A percentile compares a stretch with the other conserved stretches of the same genome.
Conservation (phyloP, 2,329 filamentous ascomycete species). For the Falciphora oryzae region DNA sequence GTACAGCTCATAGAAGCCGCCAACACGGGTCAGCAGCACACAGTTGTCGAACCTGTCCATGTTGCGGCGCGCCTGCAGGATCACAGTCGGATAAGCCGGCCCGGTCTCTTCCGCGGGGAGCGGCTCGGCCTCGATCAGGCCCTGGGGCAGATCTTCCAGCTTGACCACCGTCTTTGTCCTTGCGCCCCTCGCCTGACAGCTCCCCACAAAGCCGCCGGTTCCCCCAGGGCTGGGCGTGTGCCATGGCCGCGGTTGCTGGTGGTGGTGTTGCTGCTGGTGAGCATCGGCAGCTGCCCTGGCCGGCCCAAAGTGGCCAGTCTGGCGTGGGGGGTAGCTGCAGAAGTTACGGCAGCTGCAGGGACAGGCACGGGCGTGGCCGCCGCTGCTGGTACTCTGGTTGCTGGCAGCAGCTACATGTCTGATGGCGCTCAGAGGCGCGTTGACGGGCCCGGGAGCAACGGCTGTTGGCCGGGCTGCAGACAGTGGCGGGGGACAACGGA, state of each 20-base stretch:
- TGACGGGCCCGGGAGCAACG: background rate
- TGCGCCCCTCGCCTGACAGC: conserved; percentile 1
- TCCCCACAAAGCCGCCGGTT: background rate
- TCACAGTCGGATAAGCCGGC: conserved; percentile 73
- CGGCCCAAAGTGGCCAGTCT: background rate
- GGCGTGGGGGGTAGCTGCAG: background rate
- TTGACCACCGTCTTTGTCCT: conserved; percentile 32
- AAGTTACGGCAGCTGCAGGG: background rate
- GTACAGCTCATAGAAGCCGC: conserved; percentile 96
- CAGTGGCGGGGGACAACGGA: conserved; percentile 10
- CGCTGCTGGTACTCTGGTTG: background rate
- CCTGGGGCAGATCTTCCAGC: conserved; percentile 54
- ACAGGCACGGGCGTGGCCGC: too few relatives aligned
- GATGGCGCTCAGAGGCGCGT: background rate
- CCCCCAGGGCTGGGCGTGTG: background rate
- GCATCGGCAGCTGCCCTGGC: background rate
- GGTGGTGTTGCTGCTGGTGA: background rate
- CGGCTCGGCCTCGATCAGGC: conserved; percentile 35
- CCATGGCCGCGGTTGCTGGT: background rate
- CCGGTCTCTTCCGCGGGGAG: conserved; percentile 32
- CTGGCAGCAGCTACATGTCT: background rate
- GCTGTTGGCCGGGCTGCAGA: background rate
- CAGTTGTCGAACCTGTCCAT: conserved; percentile 90
- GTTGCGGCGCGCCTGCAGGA: conserved; percentile 80
- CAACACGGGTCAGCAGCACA: conserved; percentile 84